Evolutionary conservation across 257 asterid species (phyloP).

Genomic region (Solanum chiquidenum): DNA sequence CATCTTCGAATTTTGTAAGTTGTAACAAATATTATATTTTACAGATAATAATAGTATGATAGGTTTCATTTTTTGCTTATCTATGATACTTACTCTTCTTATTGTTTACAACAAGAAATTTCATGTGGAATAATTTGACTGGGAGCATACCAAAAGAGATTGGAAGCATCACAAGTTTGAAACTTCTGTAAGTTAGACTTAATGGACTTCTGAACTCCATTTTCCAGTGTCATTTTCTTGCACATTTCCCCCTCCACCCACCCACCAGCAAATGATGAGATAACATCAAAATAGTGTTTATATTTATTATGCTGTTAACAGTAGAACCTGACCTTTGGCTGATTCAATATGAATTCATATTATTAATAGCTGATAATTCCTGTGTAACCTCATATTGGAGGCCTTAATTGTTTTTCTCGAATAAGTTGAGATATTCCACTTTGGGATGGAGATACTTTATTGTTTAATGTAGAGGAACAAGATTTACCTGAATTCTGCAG

Average conservation of each 20-base stretch:
- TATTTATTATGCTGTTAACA: background rate
- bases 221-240: background rate
- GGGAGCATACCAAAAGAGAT: constrained; percentile 41
- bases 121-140: constrained; percentile 42
- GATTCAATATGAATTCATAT: background rate
- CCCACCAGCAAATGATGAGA: background rate
- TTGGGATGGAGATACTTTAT: background rate
- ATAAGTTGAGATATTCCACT: background rate
- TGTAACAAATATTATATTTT: background rate
- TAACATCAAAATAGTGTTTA: background rate
- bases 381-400: background rate
- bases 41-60: background rate
- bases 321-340: background rate
- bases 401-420: background rate
- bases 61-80: background rate
- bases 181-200: constrained; percentile 24
- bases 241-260: background rate
- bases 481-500: background rate
- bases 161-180: constrained; percentile 17
- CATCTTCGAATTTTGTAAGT: constrained; percentile 29
- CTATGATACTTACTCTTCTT: constrained; percentile 3
- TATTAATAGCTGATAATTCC: background rate
- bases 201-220: background rate
- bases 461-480: background rate
- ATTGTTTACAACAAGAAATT: constrained; percentile 16